Base-by-base conservation (phyloP, 164 flowering plant species). In the Stephania yunnanensis region DNA sequence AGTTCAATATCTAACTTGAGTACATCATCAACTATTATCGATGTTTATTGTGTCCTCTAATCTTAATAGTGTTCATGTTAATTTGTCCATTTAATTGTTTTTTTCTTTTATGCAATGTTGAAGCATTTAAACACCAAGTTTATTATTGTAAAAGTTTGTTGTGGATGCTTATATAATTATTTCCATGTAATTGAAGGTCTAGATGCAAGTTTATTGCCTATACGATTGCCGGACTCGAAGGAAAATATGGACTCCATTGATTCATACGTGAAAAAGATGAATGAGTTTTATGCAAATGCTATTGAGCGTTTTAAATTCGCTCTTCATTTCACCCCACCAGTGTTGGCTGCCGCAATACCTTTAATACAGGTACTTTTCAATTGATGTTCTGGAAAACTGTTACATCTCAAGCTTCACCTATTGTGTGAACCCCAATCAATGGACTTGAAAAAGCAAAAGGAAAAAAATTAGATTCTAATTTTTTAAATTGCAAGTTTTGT, bases 341-440 rank as follows among this genome's bases (percentile, higher is more conserved):
- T 81, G 15, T 70, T 78, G 72, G 91, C 84, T 13, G 92, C 96
- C 72, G 81, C 91, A 75, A 87, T 84, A 82, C 96, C 96, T 78
- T 76, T 90, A 64, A 76, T 92, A 74, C 97, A 92, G 94, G 97
- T 90, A 81, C 46, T 46, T 6, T 68, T 42, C 48, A 4, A 9
- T 70, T 44, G 25, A 69, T 61, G 30, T 72, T 72, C 44, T 45
- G 11, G 73, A 9, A 20, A 46, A 8, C 10, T 52, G 42, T 11
- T 68, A 5, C 30, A 10, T 61, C 2, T 25, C 19, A 46, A 17
- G 9, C 30, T 5, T 6, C 2, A 12, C 2, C 11, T n/a, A 55
- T 4, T 36, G 42, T 36, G 42, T 12, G 63, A 19, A 55, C 63
- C 63, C 13, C 6, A 55, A 55, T 2, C 63, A 55, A 55, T 5